A percentile compares a stretch with the other conserved stretches of the same genome.
Evolutionary conservation across 2,329 filamentous ascomycete genomes (phyloP).

Genomic region (Dothideomycetes sp.): DNA sequence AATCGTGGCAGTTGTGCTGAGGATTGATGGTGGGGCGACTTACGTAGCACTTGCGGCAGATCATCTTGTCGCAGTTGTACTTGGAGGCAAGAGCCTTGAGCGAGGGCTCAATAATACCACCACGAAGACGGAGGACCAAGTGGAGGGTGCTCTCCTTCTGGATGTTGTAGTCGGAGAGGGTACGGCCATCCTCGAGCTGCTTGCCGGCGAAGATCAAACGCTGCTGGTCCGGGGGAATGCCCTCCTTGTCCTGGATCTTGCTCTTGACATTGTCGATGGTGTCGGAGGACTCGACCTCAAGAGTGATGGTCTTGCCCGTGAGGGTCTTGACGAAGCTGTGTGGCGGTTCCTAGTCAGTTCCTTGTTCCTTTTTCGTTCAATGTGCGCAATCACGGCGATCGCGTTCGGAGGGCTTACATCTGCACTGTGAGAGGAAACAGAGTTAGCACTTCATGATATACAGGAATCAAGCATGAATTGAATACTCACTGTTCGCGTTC

Average conservation of each 20-base stretch:
- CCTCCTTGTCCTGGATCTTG: constrained; percentile 99
- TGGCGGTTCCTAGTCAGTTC: constrained; percentile 20
- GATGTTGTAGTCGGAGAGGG: constrained; percentile 97
- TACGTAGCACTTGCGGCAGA: constrained; percentile 99
- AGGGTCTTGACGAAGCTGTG: constrained; percentile 99
- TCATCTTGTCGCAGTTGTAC: constrained; percentile 99
- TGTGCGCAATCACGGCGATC: constrained; percentile 18
- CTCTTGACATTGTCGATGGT: constrained; percentile 99
- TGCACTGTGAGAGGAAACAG: constrained; percentile 53
- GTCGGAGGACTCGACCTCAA: constrained; percentile 97
- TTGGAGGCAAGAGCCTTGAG: constrained; percentile 97
- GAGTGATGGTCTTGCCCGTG: constrained; percentile 99
- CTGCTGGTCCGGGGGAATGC: constrained; percentile 96
- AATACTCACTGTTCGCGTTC: constrained; percentile 13
- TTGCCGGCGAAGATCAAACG: constrained; percentile 98
- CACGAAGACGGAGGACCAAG: constrained; percentile 96
- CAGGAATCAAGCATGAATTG: not conserved
- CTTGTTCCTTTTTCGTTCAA: constrained; percentile 22
- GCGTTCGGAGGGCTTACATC: constrained; percentile 58
- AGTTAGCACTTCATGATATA: constrained; percentile 10
- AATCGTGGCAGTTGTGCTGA: constrained; percentile 1
- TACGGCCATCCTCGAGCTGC: constrained; percentile 97
- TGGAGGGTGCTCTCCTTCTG: constrained; percentile 99
- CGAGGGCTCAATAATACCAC: constrained; percentile 98
- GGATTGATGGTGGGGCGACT: constrained; percentile 32